Base-by-base conservation (phyloP, 1,139 yeast species). In the Geotrichum citri-aurantii region DNA sequence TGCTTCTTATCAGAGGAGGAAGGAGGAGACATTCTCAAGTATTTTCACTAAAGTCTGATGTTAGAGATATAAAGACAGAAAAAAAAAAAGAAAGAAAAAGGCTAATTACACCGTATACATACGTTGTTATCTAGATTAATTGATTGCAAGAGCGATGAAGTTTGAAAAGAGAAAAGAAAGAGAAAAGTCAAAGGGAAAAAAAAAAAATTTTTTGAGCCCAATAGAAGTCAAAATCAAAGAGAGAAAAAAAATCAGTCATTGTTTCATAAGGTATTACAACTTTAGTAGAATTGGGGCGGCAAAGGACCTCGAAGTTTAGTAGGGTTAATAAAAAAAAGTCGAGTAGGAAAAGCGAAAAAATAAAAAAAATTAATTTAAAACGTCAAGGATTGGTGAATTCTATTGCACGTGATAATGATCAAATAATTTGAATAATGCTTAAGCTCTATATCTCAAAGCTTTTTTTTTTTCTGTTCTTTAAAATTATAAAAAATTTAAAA, bases 1-100 rank as follows among this genome's bases (percentile, higher is more conserved):
- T 91, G 96, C 76, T 88, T 90, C 77, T 85, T 86, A 72, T 91
- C 97, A 48, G 77, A 70, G 52, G 75, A 63, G 26, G 65, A 55
- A 54, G 62, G 63, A 59, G 80, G 74, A 57, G 86, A 81, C 85
- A 81, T 81, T 57, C 31, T 62, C 23, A 50, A 33, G 21, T 23
- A 21, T 17, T 50, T 21, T 26, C 11, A 27, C 37, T 24, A 37
- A 29, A 48, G 11, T 23, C 19, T 14, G 48, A 40, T 10, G 48
- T 24, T 26, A 50, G 40, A 21, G 21, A n/a, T n/a, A n/a, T n/a
- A 26, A 29, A 40, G 14, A 17, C 21, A 23, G 29, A 23, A 23
- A 3, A 17, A 24, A 27, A 19, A 24, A n/a, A 23, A 3, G 11
- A 24, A 27, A 19, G n/a, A n/a, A 40, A 19, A 7, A 8, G n/a